Conservation (phyloP, 2,329 filamentous ascomycete genomes). For the Colletotrichum aenigma region DNA sequence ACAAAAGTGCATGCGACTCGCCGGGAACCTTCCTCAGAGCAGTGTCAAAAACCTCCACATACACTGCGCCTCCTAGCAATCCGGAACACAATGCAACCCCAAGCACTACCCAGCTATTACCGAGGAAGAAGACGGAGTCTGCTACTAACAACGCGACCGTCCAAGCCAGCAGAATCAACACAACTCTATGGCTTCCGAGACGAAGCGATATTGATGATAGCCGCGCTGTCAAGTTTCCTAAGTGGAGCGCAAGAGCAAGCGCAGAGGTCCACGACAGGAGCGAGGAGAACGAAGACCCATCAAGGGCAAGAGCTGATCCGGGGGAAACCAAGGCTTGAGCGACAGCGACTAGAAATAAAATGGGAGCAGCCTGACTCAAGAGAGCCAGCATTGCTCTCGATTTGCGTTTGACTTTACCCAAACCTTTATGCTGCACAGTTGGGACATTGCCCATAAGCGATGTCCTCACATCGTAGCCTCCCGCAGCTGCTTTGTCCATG, state of each 20-base stretch:
- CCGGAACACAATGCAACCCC: conserved; percentile 29
- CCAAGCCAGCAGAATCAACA: conserved; percentile 14
- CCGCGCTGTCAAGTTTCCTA: conserved; percentile 29
- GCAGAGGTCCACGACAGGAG: conserved; percentile 30
- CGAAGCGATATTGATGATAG: conserved; percentile 26
- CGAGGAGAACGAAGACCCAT: conserved; percentile 23
- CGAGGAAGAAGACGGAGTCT: conserved; percentile 22
- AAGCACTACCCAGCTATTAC: conserved; percentile 26
- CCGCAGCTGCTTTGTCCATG: too few species aligned
- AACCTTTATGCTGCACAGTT: too few species aligned
- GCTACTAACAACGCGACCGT: conserved; percentile 10
- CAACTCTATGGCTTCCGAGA: conserved; percentile 9
- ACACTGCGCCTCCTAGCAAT: conserved; percentile 29
- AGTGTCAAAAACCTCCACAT: conserved; percentile 27
- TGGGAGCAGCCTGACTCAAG: conserved; percentile 20
- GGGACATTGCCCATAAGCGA: too few species aligned
- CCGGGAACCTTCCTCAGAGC: conserved; percentile 25
- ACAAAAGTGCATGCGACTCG: conserved; percentile 27
- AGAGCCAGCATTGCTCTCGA: conserved; percentile 21
- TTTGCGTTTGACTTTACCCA: conserved; percentile 32
- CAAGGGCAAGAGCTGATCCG: conserved; percentile 30
- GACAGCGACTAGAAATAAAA: conserved; percentile 26
- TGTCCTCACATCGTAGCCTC: too few species aligned
- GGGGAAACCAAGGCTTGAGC: conserved; percentile 27
- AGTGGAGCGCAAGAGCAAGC: conserved; percentile 28